These are phyloP conservation scores for Cladosporium sp. DNA, from an alignment of 2,329 filamentous ascomycete genomes.

Conservation along the genomic window DNA sequence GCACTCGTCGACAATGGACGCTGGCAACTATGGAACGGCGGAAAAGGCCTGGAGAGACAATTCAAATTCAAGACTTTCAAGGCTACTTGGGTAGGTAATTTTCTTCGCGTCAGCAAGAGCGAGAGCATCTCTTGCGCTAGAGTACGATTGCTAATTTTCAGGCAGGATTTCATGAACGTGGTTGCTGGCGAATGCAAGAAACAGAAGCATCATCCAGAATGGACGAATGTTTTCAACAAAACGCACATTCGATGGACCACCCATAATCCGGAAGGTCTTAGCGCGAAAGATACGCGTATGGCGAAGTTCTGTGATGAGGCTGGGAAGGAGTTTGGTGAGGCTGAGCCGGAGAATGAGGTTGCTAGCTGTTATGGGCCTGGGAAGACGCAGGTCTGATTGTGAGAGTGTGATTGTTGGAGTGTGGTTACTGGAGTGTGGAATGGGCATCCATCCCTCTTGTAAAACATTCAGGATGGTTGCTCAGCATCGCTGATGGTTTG, in stretches of 20 bases:
- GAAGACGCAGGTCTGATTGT: background rate
- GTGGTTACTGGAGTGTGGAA: no score
- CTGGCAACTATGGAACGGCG: conserved; percentile 31
- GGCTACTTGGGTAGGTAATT: conserved; percentile 33
- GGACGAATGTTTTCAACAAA: conserved; percentile 72
- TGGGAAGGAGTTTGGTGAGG: conserved; percentile 25
- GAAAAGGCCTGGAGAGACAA: conserved; percentile 30
- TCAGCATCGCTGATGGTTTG: no score
- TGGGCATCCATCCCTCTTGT: no score
- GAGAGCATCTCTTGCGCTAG: background rate
- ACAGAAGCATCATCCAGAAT: conserved; percentile 69
- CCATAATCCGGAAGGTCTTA: conserved; percentile 62
- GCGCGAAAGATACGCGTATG: conserved; percentile 57
- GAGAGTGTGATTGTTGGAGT: no score
- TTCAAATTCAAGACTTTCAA: conserved; percentile 38
- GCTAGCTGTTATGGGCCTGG: conserved; percentile 4
- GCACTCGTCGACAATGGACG: conserved; percentile 24
- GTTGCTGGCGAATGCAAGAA: conserved; percentile 64
- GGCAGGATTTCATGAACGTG: conserved; percentile 70
- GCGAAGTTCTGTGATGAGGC: conserved; percentile 57
- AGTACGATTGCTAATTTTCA: no score
- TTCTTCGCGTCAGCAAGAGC: background rate
- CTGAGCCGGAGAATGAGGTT: conserved; percentile 4
- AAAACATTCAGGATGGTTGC: no score
- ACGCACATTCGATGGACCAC: conserved; percentile 70